phyloP scores from a whole-genome alignment of 1,139 yeast genomes.

The Sporopachydermia cereana region DNA sequence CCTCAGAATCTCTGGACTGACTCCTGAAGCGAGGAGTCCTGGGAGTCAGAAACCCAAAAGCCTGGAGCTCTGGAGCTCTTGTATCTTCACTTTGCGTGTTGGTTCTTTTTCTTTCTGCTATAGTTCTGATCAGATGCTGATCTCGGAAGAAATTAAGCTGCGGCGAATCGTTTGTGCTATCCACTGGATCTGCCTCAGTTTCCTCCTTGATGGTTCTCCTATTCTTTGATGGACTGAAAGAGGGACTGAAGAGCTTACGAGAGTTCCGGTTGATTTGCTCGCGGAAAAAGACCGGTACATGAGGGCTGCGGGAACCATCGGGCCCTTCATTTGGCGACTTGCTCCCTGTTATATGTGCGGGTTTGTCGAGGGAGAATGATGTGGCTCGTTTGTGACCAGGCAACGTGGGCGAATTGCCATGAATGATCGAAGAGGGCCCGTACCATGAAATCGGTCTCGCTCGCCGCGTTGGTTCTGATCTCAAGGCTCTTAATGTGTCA shows the following conservation, averaged over 20 bases:
- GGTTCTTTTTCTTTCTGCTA: background rate
- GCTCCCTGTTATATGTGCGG: background rate
- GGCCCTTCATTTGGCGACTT: background rate
- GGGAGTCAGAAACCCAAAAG: too few relatives aligned
- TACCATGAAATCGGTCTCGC: background rate
- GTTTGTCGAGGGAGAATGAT: background rate
- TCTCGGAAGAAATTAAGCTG: slow-evolving; percentile 2
- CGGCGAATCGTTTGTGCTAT: background rate
- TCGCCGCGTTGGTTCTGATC: background rate
- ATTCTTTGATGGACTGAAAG: too few relatives aligned
- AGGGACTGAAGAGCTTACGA: background rate
- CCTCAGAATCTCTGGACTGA: too few relatives aligned
- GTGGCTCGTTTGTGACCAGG: background rate
- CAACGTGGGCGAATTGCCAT: background rate
- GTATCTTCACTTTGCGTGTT: background rate
- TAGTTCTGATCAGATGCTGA: background rate
- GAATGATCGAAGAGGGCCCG: background rate
- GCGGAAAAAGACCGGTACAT: background rate
- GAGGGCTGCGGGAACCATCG: background rate
- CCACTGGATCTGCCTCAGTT: background rate
- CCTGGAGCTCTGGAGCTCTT: background rate
- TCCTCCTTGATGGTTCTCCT: too few relatives aligned
- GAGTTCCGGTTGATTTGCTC: background rate
- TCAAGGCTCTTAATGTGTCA: background rate
- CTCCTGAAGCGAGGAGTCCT: too few relatives aligned